Evolutionary conservation across 1,284 basidiomycete genomes (phyloP), one percentile per base, ranked within the genome.

Genomic region (Pseudozyma flocculosa): DNA sequence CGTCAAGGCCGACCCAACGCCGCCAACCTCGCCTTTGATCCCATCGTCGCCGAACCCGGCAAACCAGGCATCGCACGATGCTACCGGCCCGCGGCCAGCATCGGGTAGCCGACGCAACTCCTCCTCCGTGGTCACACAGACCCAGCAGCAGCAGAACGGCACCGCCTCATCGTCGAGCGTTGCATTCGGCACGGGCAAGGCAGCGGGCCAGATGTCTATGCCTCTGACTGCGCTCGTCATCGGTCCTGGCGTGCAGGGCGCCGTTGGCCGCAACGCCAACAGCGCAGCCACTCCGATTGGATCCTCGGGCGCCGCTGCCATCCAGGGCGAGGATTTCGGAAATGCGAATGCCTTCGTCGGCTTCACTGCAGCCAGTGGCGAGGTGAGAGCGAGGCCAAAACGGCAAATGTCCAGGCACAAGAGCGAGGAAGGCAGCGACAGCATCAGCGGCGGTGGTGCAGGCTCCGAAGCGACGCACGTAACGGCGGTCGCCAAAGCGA

Each of bases 201-300:
- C 43, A 23, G 44, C 52, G 1, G 50, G 49, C 11, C 32, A 32
- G 41, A 40, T 49, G n/a, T 24, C 52, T 1, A 69, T 75, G 67
- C 72, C 71, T 1, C n/a, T 54, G 5, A 62, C 69, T 0, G 72
- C 72, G 3, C 61, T 73, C 2, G 68, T 73, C 43, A 72, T 75
- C 34, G 72, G 72, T 13, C 71, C 72, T 0, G 72, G 72, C 38
- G 67, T 74, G 11, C 72, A 74, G 49, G 72, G 72, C 7, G 45
- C 61, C 21, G 68, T 71, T n/a, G 69, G 65, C 4, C 45, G 61
- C 34, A 59, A 56, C 19, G 42, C 57, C 0, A 48, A 36, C 40
- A 60, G 50, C 30, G 63, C 54, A 23, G 51, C 49, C 19, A 37
- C 58, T 13, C 63, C 64, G 17, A 50, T 61, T 18, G 67, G 65